Evolutionary conservation across 1,284 basidiomycete genomes (phyloP).

Genomic region (Marasmius tenuissimus): DNA sequence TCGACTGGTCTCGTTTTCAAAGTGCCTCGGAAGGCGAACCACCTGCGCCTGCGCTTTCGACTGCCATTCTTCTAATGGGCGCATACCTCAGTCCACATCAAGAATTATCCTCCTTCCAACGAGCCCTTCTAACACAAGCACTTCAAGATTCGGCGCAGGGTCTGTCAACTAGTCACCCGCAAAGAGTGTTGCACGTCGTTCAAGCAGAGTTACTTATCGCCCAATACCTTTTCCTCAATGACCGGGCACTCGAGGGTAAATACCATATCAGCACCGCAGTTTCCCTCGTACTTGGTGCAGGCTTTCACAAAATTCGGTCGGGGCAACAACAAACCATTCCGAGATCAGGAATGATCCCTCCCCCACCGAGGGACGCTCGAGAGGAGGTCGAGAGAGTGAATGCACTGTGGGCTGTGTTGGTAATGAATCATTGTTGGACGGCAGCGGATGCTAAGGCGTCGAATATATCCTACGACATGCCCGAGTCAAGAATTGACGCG

Average conservation of each 20-base stretch:
- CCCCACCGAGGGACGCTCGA: neutral
- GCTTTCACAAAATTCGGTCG: constrained; percentile 10
- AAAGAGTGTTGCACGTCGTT: neutral
- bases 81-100: neutral
- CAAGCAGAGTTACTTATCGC: constrained; percentile 11
- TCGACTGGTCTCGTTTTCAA: neutral
- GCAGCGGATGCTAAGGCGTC: constrained; percentile 10
- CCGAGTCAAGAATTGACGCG: constrained; percentile 10
- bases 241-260: constrained; percentile 5
- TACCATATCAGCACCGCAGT: constrained; percentile 12
- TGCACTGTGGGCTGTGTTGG: constrained; percentile 15
- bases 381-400: constrained; percentile 13
- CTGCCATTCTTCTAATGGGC: constrained; percentile 4
- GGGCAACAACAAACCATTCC: neutral
- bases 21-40: neutral
- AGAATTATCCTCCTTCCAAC: neutral
- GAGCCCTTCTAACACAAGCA: neutral
- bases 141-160: constrained; percentile 5
- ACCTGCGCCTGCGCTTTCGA: neutral
- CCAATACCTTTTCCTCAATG: constrained; percentile 9
- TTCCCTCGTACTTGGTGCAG: constrained; percentile 10
- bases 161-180: constrained; percentile 5
- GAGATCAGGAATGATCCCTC: neutral
- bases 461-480: neutral
- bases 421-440: constrained; percentile 12